phyloP scores from a whole-genome alignment of 208 protist species.

The Borovskyia barvae region DNA sequence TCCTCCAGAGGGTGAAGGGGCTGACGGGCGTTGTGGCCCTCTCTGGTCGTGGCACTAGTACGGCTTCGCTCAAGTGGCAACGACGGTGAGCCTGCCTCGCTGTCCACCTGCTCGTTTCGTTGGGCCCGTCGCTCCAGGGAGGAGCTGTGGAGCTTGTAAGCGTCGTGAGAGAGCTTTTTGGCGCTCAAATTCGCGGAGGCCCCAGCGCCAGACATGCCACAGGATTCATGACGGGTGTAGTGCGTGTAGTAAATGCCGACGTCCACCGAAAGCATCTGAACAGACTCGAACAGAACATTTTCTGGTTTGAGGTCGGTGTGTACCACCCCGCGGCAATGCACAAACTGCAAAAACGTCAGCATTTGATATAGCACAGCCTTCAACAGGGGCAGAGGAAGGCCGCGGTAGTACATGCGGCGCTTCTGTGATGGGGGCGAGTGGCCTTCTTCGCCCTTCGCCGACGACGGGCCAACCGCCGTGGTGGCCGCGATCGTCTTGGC shows the following conservation, averaged over 20 bases:
- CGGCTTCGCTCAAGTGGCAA: neutral
- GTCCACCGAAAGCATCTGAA: conserved; percentile 31
- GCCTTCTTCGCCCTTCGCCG: neutral
- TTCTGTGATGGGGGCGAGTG: neutral
- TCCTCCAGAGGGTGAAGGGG: too few species aligned
- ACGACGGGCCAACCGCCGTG: too few species aligned
- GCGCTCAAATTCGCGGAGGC: conserved; percentile 2
- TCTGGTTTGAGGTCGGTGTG: conserved; percentile 88
- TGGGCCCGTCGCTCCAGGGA: conserved; percentile 31
- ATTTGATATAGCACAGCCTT: conserved; percentile 70
- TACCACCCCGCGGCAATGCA: conserved; percentile 57
- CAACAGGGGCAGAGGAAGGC: conserved; percentile 53
- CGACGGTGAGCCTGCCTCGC: conserved; percentile 1
- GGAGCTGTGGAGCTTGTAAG: conserved; percentile 31
- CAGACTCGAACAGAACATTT: conserved; percentile 82
- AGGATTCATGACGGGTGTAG: conserved; percentile 12
- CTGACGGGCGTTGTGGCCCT: too few species aligned
- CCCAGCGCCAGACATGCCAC: neutral
- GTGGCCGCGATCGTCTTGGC: too few species aligned
- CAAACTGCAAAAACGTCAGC: conserved; percentile 67
- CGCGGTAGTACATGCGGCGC: conserved; percentile 43
- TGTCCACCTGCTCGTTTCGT: conserved; percentile 23
- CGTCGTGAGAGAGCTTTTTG: conserved; percentile 29
- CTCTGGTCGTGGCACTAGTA: neutral
- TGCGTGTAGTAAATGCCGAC: conserved; percentile 37